Base-by-base conservation (phyloP, 179 eudicot species). In the Beta corolliflora region DNA sequence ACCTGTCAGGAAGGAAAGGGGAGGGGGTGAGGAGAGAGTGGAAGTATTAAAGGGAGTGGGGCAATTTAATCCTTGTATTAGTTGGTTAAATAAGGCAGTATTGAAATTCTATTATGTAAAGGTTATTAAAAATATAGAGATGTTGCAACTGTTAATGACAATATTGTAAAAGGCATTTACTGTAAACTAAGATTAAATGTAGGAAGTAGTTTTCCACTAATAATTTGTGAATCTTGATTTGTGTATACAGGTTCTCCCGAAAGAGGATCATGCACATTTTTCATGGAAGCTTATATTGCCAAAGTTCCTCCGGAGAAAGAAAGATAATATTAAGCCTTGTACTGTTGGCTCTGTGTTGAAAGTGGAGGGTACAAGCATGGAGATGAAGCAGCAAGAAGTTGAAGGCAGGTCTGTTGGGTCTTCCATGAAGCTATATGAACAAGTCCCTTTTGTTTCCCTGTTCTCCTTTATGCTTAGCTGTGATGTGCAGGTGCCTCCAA, bases 301-400 rank as follows among this genome's bases (percentile, higher is more conserved):
- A 9, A 89, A 87, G 82, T 87, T 83, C 81, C 82, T 89, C 71
- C 59, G 85, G 84, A 87, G 87, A 81, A 88, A 84, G 80, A 91
- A 78, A 79, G 83, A 78, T 73, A 81, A 83, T 45, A 46, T 31
- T 25, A 75, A 84, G 72, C 71, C 83, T 67, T 80, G 79, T 82
- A 73, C 86, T 83, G 85, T 83, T 58, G 73, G 83, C 75, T 84
- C 78, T 68, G 85, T 85, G 68, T 83, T 73, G 78, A 88, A 86
- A 71, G 29, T 90, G 80, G 98, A 97, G 91, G 90, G 92, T 31
- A 87, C 89, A 83, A 97, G 90, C 91, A 90, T 95, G 80, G 99
- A 95, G 77, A 97, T 97, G 99, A 97, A 95, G 87, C 99, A 97
- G 84, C 99, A 97, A 88, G 98, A 93, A 86, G 86, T 87, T 83